A percentile compares a stretch with the other conserved stretches of the same genome.
phyloP scores from a whole-genome alignment of 2,329 filamentous ascomycete species.

The Colletotrichum tanaceti region DNA sequence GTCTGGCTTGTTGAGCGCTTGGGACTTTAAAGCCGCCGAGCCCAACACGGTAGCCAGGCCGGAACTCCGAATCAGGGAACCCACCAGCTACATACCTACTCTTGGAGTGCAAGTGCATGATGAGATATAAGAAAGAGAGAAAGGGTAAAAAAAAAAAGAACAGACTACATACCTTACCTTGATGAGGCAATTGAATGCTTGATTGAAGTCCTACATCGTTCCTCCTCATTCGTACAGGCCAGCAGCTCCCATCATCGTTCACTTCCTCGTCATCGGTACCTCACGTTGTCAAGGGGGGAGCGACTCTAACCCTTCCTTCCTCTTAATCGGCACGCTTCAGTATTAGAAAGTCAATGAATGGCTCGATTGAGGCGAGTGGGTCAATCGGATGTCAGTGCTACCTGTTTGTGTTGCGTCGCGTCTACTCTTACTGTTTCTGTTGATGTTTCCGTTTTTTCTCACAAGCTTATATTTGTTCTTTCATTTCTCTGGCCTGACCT shows the following conservation, averaged over 20 bases:
- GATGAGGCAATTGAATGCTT: slow-evolving; percentile 19
- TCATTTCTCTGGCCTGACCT: slow-evolving; percentile 10
- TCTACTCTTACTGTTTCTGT: slow-evolving; percentile 26
- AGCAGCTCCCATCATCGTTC: background rate
- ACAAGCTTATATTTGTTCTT: slow-evolving; percentile 11
- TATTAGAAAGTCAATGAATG: slow-evolving; percentile 18
- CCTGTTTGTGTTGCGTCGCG: slow-evolving; percentile 2
- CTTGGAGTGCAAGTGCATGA: slow-evolving; percentile 2
- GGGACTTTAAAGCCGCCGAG: slow-evolving; percentile 27
- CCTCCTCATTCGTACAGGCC: background rate
- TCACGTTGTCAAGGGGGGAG: background rate
- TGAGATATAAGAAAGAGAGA: slow-evolving; percentile 2
- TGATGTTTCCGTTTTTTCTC: slow-evolving; percentile 20
- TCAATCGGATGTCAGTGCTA: slow-evolving; percentile 1
- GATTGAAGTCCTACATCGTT: slow-evolving; percentile 17
- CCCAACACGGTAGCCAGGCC: slow-evolving; percentile 4
- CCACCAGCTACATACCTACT: too few relatives aligned
- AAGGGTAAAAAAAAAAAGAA: slow-evolving; percentile 23
- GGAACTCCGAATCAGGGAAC: slow-evolving; percentile 2
- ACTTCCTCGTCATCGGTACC: background rate
- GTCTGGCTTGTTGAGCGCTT: slow-evolving; percentile 40
- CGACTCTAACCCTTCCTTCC: background rate
- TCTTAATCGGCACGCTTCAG: slow-evolving; percentile 2
- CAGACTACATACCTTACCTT: slow-evolving; percentile 5
- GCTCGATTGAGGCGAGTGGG: slow-evolving; percentile 19